These are phyloP conservation scores for Trichomonascaceae sp. DNA, from an alignment of 1,139 yeast species.

Conservation along the genomic window DNA sequence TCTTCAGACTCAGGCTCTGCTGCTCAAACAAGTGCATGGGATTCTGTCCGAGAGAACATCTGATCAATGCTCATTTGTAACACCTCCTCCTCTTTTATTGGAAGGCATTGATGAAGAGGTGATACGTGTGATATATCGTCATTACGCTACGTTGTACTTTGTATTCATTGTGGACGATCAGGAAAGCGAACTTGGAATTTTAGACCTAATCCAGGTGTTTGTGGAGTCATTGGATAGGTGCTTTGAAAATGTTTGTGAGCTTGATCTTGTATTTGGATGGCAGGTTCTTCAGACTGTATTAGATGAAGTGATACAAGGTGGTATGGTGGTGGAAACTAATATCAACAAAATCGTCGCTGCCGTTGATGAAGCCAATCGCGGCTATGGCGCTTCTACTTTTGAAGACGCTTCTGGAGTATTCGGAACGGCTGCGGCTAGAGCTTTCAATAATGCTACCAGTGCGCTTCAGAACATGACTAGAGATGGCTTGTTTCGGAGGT, in stretches of 20 bases:
- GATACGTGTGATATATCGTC: constrained; percentile 85
- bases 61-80: constrained; percentile 73
- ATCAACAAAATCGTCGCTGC: constrained; percentile 75
- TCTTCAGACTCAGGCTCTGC: constrained; percentile 62
- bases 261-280: constrained; percentile 96
- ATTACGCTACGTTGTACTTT: constrained; percentile 90
- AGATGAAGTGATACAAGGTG: constrained; percentile 87
- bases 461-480: constrained; percentile 43
- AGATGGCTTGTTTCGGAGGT: constrained; percentile 31
- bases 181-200: constrained; percentile 88
- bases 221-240: constrained; percentile 92
- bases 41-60: constrained; percentile 61
- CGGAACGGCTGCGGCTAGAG: constrained; percentile 24
- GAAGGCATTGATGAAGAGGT: constrained; percentile 50
- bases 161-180: constrained; percentile 94
- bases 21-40: constrained; percentile 69
- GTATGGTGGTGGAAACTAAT: constrained; percentile 97
- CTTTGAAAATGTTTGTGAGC: constrained; percentile 89
- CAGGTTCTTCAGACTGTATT: constrained; percentile 88
- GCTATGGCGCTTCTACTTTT: constrained; percentile 14
- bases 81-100: constrained; percentile 64
- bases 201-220: constrained; percentile 92
- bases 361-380: constrained; percentile 37
- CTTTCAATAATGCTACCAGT: constrained; percentile 35
- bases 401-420: constrained; percentile 18